Evolutionary conservation across 1,139 yeast genomes (phyloP), one percentile per base, ranked within the genome.

Genomic region (Suhomyces bolitotheri): DNA sequence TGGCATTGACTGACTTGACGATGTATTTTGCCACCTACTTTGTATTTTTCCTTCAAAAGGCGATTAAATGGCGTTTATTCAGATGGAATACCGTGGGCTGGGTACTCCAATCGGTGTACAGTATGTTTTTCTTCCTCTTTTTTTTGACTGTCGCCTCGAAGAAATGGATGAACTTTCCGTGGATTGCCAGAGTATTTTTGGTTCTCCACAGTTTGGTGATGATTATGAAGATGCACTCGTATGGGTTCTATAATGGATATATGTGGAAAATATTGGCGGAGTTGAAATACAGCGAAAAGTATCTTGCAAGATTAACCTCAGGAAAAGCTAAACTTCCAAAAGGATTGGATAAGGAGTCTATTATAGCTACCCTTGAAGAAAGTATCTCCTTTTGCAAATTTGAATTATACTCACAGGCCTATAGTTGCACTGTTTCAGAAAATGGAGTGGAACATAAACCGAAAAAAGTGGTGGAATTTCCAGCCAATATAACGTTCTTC

Each of bases 201-300:
- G 72, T 86, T 40, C 66, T 90, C 39, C 97, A 90, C 57, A 78
- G 87, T n/a, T 66, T 87, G 36, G 97, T 90, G 4, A 65, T 89
- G 46, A 58, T 90, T 45, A 90, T 90, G 97, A 90, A 90, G 56
- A 83, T 82, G 80, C 97, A 90, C 57, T 87, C 96, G 2, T 90
- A 81, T 54, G 87, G 86, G 1, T 87, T 82, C 51, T 90, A 81
- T 63, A 89, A 89, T 54, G 97, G 97, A 0, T 87, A 89, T 55
- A 64, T 89, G 38, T 87, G 95, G 92, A 64, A 60, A 16, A 75
- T 83, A 21, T 51, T 55, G 20, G 62, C 66, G n/a, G 95, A 86
- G 48, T 63, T 83, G 34, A 49, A 66, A 5, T 70, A 66, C 39
- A 76, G 88, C 7, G 64, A 51, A 49, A 49, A 16, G 37, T 64